Base-by-base conservation (phyloP, 805 yeast genomes). In the Lipomyces orientalis region DNA sequence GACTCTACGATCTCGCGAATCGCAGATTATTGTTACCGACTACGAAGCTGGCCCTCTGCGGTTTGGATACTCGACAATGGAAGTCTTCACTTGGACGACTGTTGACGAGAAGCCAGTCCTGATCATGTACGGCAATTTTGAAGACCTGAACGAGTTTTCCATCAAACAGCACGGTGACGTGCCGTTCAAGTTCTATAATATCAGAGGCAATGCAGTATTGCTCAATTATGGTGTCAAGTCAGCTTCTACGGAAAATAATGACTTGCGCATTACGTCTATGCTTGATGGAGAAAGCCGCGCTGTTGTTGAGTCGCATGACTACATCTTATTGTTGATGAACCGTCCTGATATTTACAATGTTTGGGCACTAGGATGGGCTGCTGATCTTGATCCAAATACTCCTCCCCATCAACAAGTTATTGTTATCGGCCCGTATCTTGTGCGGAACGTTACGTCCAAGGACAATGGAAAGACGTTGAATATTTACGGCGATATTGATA, bases 391-490 rank as follows among this genome's bases (percentile, higher is more conserved):
- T 58, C 70, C 62, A 8, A 31, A 61, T n/a, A 46, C 61, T 8
- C 59, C 64, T 3, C 25, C 60, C n/a, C 49, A 61, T 12, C 31
- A 46, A 19, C 67, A 67, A 37, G n/a, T 67, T 10, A 64, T 67
- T 19, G 54, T 67, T 14, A 31, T 67, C 14, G 70, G 70, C 19
- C 70, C 70, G 29, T 65, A 67, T 31, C 56, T 67, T 14, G 67
- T 67, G 12, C 70, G 70, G 22, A 67, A 67, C 54, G 64, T 60
- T 6, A 56, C 67, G 3, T 57, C 46, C 10, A 25, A 33, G 29
- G 62, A 51, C 5, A 10, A 29, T n/a, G 64, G 54, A 5, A 33
- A n/a, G 5, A 61, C 37, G 5, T 62, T 67, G 31, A 39, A 29
- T 2, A 54, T 67, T 1, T 46, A 52, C 31, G 70, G 70, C 12